A percentile compares a stretch with the other conserved stretches of the same genome.
phyloP scores from a whole-genome alignment of 2,329 filamentous ascomycete genomes.

The Clarireedia monteithiana region DNA sequence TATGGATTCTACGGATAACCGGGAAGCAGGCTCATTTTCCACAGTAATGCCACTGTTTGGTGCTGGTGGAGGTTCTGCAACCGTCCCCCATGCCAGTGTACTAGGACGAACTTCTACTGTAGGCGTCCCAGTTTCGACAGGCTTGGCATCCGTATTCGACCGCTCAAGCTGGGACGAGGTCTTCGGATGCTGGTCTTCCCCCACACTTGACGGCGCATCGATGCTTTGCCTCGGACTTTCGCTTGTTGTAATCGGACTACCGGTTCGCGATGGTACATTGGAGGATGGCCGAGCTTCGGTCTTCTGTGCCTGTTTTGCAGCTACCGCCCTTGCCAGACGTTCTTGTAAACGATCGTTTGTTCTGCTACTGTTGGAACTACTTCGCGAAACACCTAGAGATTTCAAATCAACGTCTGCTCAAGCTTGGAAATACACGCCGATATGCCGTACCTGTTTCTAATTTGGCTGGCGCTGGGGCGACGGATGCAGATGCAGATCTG shows the following conservation, averaged over 20 bases:
- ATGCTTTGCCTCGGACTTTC: conserved; percentile 37
- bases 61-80: conserved; percentile 2
- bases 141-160: neutral
- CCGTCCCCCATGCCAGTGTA: neutral
- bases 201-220: conserved; percentile 30
- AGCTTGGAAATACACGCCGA: too few relatives aligned
- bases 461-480: conserved; percentile 29
- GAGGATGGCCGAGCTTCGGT: conserved; percentile 41
- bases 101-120: conserved; percentile 14
- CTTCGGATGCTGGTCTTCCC: conserved; percentile 1
- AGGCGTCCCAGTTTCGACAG: conserved; percentile 6
- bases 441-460: conserved; percentile 30
- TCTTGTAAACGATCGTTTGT: conserved; percentile 82
- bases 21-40: conserved; percentile 17
- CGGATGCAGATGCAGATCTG: conserved; percentile 31
- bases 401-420: neutral
- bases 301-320: conserved; percentile 51
- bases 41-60: conserved; percentile 12
- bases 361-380: conserved; percentile 53
- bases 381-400: conserved; percentile 46
- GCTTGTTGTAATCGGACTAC: conserved; percentile 41
- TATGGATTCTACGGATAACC: conserved; percentile 24
- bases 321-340: conserved; percentile 79
- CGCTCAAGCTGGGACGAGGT: too few relatives aligned
- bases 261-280: conserved; percentile 39